Conservation (phyloP, 2,329 filamentous ascomycete species). For the Apiospora hydei region DNA sequence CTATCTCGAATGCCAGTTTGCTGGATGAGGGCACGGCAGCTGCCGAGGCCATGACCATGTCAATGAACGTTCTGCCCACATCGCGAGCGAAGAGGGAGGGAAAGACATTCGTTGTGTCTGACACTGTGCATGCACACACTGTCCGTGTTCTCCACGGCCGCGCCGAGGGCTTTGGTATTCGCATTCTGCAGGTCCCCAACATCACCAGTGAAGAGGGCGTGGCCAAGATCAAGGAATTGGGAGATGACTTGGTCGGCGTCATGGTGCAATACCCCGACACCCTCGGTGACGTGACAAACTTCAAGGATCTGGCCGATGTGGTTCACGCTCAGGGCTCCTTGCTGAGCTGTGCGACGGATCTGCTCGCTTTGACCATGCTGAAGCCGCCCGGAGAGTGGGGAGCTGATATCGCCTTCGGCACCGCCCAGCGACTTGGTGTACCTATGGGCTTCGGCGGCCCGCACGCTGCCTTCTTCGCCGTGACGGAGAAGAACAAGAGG, state of each 20-base stretch:
- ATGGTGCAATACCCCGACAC: constrained; percentile 96
- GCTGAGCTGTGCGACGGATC: constrained; percentile 87
- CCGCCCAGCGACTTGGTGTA: constrained; percentile 88
- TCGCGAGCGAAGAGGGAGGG: constrained; percentile 75
- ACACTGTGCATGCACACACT: constrained; percentile 85
- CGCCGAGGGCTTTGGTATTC: constrained; percentile 90
- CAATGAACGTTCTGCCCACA: constrained; percentile 75
- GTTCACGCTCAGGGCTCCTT: constrained; percentile 81
- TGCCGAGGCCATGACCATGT: constrained; percentile 95
- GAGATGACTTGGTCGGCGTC: constrained; percentile 85
- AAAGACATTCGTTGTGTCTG: constrained; percentile 86
- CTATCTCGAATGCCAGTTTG: constrained; percentile 89
- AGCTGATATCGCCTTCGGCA: constrained; percentile 94
- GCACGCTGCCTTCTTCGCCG: constrained; percentile 96
- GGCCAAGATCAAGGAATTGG: constrained; percentile 74
- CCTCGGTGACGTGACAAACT: constrained; percentile 80
- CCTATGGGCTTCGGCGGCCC: constrained; percentile 92
- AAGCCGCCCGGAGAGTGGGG: constrained; percentile 94
- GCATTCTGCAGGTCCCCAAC: constrained; percentile 72
- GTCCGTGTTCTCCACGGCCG: constrained; percentile 83
- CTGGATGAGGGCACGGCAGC: constrained; percentile 92
- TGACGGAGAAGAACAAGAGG: constrained; percentile 88
- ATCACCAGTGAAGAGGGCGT: constrained; percentile 68
- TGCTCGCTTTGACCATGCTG: constrained; percentile 84
- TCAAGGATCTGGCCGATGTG: constrained; percentile 73